Base-by-base conservation (phyloP, 257 asterid genomes). In the Plantago elongata region DNA sequence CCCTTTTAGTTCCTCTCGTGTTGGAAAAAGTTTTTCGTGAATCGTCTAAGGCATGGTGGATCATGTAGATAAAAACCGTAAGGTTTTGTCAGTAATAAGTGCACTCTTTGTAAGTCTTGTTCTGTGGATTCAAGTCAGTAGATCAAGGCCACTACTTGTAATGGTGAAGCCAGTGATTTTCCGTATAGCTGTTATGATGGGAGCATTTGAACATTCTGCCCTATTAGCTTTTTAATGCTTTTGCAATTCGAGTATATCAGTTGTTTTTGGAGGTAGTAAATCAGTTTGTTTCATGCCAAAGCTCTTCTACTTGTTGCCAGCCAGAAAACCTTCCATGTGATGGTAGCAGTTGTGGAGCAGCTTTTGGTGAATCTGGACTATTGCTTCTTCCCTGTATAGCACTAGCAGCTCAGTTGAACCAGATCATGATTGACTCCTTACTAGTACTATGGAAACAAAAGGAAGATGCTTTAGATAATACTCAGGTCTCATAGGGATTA, bases 331-430 rank as follows among this genome's bases (percentile, higher is more conserved):
- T 78, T 92, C 78, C 97, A 97, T 8, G 97, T 92, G 74, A 81
- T 78, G 95, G 84, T 92, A 69, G 96, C 97, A n/a, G 99, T 92
- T 13, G 95, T 89, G n/a, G 96, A 89, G 69, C 99, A 92, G 79
- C 95, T 92, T 54, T 89, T 66, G 93, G 97, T 55, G 93, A 71
- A 79, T 78, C 99, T n/a, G 97, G 96, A 57, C 77, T 92, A 66
- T 78, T 92, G 51, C 85, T 92, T 77, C 95, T 92, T 70, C 99
- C 99, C 46, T 86, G 97, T 68, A 88, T 92, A 16, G n/a, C n/a
- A n/a, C n/a, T n/a, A n/a, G 97, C 98, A 1, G 98, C 97, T 51
- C 99, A 92, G 69, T 64, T 92, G 77, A 84, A 76, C 81, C 99
- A 92, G 98, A 88, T 91, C 66, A 76, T 91, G 67, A 67, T 88